phyloP scores from a whole-genome alignment of 768 basidiomycete genomes.

The Boletales sp. region DNA sequence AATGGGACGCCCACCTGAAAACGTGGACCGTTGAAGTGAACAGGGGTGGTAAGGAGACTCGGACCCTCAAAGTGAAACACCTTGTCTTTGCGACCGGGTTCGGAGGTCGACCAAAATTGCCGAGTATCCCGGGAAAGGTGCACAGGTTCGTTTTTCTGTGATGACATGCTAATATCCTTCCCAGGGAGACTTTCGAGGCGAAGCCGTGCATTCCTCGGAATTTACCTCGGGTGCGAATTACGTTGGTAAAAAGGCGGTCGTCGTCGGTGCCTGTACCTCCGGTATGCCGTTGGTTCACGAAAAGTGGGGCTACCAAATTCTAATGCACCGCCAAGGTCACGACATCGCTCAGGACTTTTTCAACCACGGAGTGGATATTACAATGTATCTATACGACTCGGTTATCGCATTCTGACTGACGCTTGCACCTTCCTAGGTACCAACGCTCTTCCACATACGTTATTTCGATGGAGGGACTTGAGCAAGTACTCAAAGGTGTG shows the following conservation, averaged over 20 bases:
- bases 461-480: slow-evolving; percentile 10
- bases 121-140: slow-evolving; percentile 43
- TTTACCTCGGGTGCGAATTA: slow-evolving; percentile 48
- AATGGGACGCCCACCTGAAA: slow-evolving; percentile 35
- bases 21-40: slow-evolving; percentile 46
- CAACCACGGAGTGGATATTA: slow-evolving; percentile 28
- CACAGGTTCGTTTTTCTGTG: not conserved
- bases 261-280: slow-evolving; percentile 69
- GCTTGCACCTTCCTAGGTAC: slow-evolving; percentile 6
- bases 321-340: slow-evolving; percentile 23
- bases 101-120: slow-evolving; percentile 42
- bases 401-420: not conserved
- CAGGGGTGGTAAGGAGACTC: slow-evolving; percentile 31
- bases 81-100: slow-evolving; percentile 57
- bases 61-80: slow-evolving; percentile 42
- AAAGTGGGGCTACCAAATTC: not conserved
- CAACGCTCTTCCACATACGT: slow-evolving; percentile 25
- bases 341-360: slow-evolving; percentile 38
- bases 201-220: slow-evolving; percentile 47
- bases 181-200: slow-evolving; percentile 52
- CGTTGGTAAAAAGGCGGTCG: slow-evolving; percentile 58
- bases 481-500: slow-evolving; percentile 10
- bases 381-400: slow-evolving; percentile 13
- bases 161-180: not conserved
- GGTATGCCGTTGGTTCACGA: slow-evolving; percentile 28